Evolutionary conservation across 208 protist species (phyloP).

Genomic region (Trypanosoma cruzi): DNA sequence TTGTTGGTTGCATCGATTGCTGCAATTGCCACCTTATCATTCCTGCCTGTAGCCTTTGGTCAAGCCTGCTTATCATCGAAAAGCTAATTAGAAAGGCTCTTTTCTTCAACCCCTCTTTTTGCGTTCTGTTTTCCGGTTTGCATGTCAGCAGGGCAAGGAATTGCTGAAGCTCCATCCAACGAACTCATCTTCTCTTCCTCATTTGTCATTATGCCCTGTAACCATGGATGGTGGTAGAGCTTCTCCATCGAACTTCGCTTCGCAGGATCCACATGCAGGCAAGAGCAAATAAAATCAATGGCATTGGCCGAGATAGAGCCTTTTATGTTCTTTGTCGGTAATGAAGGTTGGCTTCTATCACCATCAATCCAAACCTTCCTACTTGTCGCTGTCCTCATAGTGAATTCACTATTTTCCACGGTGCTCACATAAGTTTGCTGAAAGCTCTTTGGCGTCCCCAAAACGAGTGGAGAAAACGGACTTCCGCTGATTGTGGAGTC

Average conservation of each 20-base stretch:
- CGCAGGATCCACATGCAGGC: constrained; percentile 36
- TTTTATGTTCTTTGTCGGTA: constrained; percentile 12
- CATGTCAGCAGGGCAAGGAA: too few species aligned
- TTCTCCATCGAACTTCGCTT: constrained; percentile 56
- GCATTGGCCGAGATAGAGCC: constrained; percentile 40
- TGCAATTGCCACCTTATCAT: not conserved
- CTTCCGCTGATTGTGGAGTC: not conserved
- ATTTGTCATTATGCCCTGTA: constrained; percentile 25
- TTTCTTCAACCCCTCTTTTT: not conserved
- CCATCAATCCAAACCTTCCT: not conserved
- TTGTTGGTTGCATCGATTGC: too few species aligned
- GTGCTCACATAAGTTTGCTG: not conserved
- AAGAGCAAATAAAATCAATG: constrained; percentile 64
- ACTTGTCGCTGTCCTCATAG: not conserved
- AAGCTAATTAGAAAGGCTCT: not conserved
- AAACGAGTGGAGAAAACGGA: not conserved
- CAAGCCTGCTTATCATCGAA: too few species aligned
- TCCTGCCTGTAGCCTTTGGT: not conserved
- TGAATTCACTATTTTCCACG: not conserved
- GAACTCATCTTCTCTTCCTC: not conserved
- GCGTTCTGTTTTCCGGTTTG: not conserved
- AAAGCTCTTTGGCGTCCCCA: not conserved
- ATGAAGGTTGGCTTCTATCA: not conserved
- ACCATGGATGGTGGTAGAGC: constrained; percentile 62
- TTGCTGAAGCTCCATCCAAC: too few species aligned